Evolutionary conservation across 164 flowering plant species (phyloP).

Genomic region (Taxillus chinensis): DNA sequence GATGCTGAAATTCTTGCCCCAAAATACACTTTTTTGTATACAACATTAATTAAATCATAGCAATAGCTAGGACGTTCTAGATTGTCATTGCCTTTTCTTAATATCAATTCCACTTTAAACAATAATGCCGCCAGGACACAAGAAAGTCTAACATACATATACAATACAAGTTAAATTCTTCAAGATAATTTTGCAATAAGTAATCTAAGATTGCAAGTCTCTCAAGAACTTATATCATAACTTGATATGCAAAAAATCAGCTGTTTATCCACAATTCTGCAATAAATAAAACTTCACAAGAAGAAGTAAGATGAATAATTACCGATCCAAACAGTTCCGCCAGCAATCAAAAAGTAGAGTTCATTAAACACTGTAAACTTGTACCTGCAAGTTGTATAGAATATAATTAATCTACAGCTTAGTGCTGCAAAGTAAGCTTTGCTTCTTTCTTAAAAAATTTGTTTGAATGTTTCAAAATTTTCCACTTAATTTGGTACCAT

Average conservation of each 20-base stretch:
- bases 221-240: too few species aligned
- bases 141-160: too few species aligned
- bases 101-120: too few species aligned
- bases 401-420: not conserved
- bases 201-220: not conserved
- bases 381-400: slow-evolving; percentile 53
- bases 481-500: slow-evolving; percentile 38
- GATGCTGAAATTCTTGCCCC: too few species aligned
- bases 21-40: too few species aligned
- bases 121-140: too few species aligned
- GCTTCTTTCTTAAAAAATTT: not conserved
- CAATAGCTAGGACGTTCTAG: too few species aligned
- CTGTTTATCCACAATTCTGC: not conserved
- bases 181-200: not conserved
- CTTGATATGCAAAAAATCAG: not conserved
- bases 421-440: not conserved
- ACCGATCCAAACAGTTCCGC: slow-evolving; percentile 99
- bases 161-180: not conserved
- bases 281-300: not conserved
- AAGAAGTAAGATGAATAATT: slow-evolving; percentile 3
- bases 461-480: too few species aligned
- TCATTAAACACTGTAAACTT: slow-evolving; percentile 96
- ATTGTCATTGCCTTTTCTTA: too few species aligned
- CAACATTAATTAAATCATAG: not conserved
- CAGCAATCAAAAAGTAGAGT: slow-evolving; percentile 94